A percentile compares a stretch with the other conserved stretches of the same genome.
phyloP scores from a whole-genome alignment of 2,329 filamentous ascomycete species.

The Cladosporium cucumerinum region DNA sequence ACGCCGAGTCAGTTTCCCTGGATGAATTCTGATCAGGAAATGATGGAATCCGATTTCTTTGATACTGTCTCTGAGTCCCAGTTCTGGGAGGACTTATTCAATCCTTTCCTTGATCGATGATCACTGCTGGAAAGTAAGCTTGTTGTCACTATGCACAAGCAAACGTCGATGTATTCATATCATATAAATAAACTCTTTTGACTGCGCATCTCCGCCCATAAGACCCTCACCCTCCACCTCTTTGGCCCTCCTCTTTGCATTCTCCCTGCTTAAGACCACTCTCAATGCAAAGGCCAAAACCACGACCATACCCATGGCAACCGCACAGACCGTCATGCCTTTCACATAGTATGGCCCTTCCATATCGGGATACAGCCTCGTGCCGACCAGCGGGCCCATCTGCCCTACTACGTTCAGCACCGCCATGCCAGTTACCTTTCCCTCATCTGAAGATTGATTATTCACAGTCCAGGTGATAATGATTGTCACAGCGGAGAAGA shows the following conservation, averaged over 20 bases:
- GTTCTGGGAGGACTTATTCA: too few relatives aligned
- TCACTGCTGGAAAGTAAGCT: neutral
- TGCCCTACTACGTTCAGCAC: conserved; percentile 80
- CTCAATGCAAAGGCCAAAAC: conserved; percentile 44
- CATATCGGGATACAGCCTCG: conserved; percentile 51
- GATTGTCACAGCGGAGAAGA: conserved; percentile 79
- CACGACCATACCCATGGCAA: conserved; percentile 48
- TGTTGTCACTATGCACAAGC: too few relatives aligned
- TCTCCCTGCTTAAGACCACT: conserved; percentile 37
- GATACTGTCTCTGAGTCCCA: too few relatives aligned
- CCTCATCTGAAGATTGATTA: conserved; percentile 68
- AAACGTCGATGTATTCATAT: conserved; percentile 1
- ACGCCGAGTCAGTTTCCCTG: too few relatives aligned
- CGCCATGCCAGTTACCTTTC: conserved; percentile 73
- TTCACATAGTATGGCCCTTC: conserved; percentile 49
- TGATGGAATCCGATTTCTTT: too few relatives aligned
- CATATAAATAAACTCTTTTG: conserved; percentile 18
- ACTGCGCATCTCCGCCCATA: conserved; percentile 13
- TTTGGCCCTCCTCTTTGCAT: conserved; percentile 26
- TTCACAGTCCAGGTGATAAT: conserved; percentile 88
- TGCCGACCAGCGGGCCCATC: conserved; percentile 63
- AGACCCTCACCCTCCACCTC: conserved; percentile 20
- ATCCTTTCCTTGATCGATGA: too few relatives aligned
- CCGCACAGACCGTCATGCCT: conserved; percentile 51
- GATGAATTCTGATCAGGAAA: too few relatives aligned